Evolutionary conservation across 2,329 filamentous ascomycete species (phyloP).

Genomic region (Pseudogymnoascus sp.): DNA sequence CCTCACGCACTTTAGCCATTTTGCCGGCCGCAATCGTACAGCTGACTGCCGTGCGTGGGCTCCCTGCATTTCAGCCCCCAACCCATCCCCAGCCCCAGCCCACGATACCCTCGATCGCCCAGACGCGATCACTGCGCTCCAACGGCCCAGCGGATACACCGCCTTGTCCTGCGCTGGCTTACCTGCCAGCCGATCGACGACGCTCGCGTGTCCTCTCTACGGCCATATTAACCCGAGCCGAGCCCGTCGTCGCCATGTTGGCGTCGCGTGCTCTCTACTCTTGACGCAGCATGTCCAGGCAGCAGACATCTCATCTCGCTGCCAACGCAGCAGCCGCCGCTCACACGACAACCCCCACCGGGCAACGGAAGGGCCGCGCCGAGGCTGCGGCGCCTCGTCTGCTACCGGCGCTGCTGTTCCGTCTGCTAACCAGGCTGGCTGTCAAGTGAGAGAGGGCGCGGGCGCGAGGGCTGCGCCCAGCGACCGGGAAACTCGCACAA

Average conservation of each 20-base stretch:
- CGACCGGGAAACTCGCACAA: background rate
- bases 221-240: background rate
- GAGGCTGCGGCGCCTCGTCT: background rate
- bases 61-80: slow-evolving; percentile 4
- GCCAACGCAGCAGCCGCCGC: background rate
- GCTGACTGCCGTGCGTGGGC: slow-evolving; percentile 3
- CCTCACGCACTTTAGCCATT: background rate
- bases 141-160: background rate
- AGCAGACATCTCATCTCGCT: background rate
- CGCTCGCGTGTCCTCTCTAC: background rate
- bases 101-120: background rate
- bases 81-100: background rate
- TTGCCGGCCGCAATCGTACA: background rate
- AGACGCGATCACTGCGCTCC: background rate
- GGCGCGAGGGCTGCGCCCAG: background rate
- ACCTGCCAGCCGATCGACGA: background rate
- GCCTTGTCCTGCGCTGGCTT: background rate
- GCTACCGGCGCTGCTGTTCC: background rate
- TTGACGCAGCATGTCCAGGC: background rate
- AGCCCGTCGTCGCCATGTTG: background rate
- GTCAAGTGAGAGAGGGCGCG: background rate
- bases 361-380: background rate
- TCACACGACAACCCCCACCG: background rate
- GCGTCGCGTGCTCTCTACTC: background rate
- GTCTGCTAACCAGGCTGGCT: background rate